Conservation (phyloP, 306 rosid genomes). For the Erythrophleum fordii region DNA sequence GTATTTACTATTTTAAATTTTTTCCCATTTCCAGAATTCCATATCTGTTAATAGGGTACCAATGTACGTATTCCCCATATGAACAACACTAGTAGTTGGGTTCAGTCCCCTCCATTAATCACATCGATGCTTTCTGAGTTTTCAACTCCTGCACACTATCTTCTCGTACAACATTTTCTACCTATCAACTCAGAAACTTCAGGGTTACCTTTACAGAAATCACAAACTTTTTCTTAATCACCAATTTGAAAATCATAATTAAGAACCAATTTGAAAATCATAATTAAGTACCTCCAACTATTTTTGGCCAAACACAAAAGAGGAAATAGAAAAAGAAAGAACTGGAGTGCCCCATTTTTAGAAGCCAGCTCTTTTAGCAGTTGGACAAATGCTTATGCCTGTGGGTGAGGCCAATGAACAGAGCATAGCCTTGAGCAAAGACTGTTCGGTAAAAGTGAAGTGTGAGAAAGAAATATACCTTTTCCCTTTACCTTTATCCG, state of each 20-base stretch:
- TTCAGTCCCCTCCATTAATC: background rate
- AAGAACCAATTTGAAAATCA: no score
- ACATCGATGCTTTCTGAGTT: background rate
- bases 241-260: no score
- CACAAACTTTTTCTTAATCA: background rate
- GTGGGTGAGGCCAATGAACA: background rate
- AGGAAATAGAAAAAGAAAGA: background rate
- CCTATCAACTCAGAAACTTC: background rate
- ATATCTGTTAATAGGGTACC: background rate
- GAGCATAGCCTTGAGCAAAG: background rate
- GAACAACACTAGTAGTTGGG: background rate
- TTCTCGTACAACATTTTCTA: background rate
- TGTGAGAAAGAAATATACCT: background rate
- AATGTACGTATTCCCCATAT: conserved; percentile 4
- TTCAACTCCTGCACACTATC: background rate
- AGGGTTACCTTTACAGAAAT: background rate
- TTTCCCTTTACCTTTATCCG: no score
- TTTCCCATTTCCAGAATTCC: conserved; percentile 32
- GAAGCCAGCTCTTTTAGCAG: background rate
- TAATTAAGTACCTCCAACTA: no score
- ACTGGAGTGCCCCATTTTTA: background rate
- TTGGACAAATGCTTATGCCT: no score
- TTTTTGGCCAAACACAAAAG: no score
- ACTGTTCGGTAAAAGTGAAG: conserved; percentile 19
- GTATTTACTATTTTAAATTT: conserved; percentile 21